Evolutionary conservation across 106 monocot species (phyloP), one percentile per base, ranked within the genome.

Genomic region (Agapanthus africanus): DNA sequence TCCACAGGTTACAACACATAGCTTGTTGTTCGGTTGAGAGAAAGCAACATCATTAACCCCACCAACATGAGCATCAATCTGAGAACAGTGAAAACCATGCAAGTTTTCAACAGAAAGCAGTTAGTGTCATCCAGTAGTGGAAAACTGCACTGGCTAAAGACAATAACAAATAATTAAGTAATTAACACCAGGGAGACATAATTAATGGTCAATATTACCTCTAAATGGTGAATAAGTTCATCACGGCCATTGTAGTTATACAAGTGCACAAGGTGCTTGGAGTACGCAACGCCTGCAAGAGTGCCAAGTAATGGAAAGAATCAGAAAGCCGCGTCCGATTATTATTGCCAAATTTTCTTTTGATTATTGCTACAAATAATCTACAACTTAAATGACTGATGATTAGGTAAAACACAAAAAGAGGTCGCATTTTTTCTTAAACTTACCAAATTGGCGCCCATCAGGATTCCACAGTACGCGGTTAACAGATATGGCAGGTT

Each of bases 1-100:
- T 63, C 92, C 92, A 66, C 92, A 83, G 8, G 92, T 93, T 35
- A 93, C 73, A 28, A 93, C 68, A 68, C 67, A 81, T 19, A 77
- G 18, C 33, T 74, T 73, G 54, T 72, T 71, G 59, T 79, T 72
- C 37, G 88, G 79, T 57, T 69, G 85, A 41, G 88, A 85, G 65
- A 93, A 93, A 11, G 88, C 85, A 66, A 93, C 69, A 69, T 93
- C 92, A 72, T 93, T 93, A 32, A 93, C 85, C 40, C 83, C 85
- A 44, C 92, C 92, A 79, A 72, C 74, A 81, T 93, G 92, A 73
- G 92, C 92, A 74, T 88, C 88, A 75, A 93, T 88, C 92, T 93
- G 70, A 31, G 26, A 41, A 46, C 15, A 40, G 69, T 26, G 22
- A 13, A 30, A 38, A 9, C 40, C 64, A 71, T 33, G 42, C 21